A percentile compares a stretch with the other conserved stretches of the same genome.
Evolutionary conservation across 2,329 filamentous ascomycete genomes (phyloP).

Genomic region (Canariomyces notabilis): DNA sequence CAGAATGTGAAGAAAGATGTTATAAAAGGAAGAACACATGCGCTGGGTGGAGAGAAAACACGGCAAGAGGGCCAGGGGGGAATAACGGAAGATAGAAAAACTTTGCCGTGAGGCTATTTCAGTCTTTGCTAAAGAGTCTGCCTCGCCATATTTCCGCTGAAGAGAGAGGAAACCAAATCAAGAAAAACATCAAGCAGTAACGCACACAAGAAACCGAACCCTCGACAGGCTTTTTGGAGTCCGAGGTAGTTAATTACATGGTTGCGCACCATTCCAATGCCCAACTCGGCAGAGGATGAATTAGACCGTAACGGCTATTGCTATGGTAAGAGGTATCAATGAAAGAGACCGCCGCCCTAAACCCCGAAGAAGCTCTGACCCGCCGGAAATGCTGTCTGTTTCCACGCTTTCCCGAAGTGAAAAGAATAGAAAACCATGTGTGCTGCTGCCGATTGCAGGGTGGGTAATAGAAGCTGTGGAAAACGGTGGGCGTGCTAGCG

Average conservation of each 20-base stretch:
- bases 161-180: constrained; percentile 1
- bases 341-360: neutral
- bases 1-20: too few relatives aligned
- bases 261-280: neutral
- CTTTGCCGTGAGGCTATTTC: constrained; percentile 16
- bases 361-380: neutral
- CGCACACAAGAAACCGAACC: neutral
- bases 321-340: constrained; percentile 1
- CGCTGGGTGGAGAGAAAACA: neutral
- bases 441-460: too few relatives aligned
- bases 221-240: too few relatives aligned
- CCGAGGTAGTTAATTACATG: neutral
- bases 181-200: constrained; percentile 1
- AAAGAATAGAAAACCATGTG: neutral
- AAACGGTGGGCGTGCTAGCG: too few relatives aligned
- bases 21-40: too few relatives aligned
- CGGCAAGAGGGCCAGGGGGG: too few relatives aligned
- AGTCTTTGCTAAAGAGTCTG: constrained; percentile 11
- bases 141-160: constrained; percentile 3
- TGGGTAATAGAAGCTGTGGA: too few relatives aligned
- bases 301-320: neutral
- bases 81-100: neutral
- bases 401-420: neutral
- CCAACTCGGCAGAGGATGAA: neutral
- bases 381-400: neutral